Conservation (phyloP, 2,329 filamentous ascomycete species). For the Fusarium succisae region DNA sequence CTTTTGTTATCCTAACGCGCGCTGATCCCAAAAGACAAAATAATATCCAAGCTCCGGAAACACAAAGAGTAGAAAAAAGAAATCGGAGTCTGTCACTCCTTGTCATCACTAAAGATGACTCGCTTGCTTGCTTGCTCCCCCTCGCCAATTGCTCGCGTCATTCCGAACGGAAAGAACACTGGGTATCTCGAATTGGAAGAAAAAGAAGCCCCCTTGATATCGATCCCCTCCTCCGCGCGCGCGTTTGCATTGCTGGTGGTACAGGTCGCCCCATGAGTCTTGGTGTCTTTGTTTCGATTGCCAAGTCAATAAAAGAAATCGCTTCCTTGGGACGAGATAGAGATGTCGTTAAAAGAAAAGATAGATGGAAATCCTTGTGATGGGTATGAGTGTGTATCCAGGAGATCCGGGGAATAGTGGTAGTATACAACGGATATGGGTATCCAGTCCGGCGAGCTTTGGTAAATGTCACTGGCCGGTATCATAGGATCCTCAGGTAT, state of each 20-base stretch:
- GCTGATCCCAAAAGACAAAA: constrained; percentile 22
- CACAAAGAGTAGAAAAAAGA: constrained; percentile 12
- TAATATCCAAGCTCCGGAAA: constrained; percentile 31
- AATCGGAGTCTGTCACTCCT: constrained; percentile 26
- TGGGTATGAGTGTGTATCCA: constrained; percentile 23
- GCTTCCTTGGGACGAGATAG: constrained; percentile 36
- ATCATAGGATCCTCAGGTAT: constrained; percentile 37
- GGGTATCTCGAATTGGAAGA: constrained; percentile 52
- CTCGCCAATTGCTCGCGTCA: constrained; percentile 43
- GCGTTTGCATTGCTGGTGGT: constrained; percentile 45
- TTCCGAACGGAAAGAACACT: constrained; percentile 43
- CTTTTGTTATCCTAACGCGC: constrained; percentile 43
- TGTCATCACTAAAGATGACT: constrained; percentile 12
- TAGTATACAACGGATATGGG: constrained; percentile 44
- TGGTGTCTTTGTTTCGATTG: constrained; percentile 38
- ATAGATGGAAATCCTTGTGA: constrained; percentile 36
- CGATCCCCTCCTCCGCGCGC: constrained; percentile 42
- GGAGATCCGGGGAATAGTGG: constrained; percentile 40
- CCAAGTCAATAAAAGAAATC: constrained; percentile 40
- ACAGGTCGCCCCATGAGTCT: constrained; percentile 46
- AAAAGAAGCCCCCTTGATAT: constrained; percentile 43
- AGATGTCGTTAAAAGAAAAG: constrained; percentile 37
- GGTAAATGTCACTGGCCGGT: constrained; percentile 33
- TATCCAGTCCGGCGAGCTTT: constrained; percentile 39
- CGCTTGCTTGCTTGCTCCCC: constrained; percentile 25